Percentiles rank a stretch among this genome's conserved stretches.
Evolutionary conservation across 2,329 filamentous ascomycete genomes (phyloP).

Genomic region (Diplodia corticola): DNA sequence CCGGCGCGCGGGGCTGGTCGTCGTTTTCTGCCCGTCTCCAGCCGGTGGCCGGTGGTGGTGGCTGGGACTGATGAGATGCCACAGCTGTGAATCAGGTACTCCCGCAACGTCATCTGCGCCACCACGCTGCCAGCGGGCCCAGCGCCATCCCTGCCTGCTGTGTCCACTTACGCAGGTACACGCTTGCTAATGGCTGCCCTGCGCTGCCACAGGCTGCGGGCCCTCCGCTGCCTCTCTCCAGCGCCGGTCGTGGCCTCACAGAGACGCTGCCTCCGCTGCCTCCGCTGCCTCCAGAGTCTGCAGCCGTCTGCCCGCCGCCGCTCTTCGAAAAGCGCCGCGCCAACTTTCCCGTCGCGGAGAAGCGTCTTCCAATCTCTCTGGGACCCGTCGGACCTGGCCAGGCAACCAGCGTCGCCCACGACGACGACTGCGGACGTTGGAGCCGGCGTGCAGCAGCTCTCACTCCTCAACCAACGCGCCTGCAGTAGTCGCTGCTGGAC

Average conservation of each 20-base stretch:
- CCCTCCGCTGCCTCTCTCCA: neutral
- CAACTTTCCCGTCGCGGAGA: neutral
- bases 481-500: neutral
- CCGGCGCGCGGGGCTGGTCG: neutral
- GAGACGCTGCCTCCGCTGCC: neutral
- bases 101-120: constrained; percentile 9
- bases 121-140: neutral
- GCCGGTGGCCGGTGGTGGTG: neutral
- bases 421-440: neutral
- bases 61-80: neutral
- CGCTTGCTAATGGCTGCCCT: neutral
- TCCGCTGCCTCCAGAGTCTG: neutral
- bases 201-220: neutral
- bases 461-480: neutral
- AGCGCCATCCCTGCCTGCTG: neutral
- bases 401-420: constrained; percentile 12
- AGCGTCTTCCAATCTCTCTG: neutral
- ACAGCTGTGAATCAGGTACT: neutral
- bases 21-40: neutral
- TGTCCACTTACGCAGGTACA: constrained; percentile 7
- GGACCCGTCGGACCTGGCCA: neutral
- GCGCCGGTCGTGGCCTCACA: neutral
- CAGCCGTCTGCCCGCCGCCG: neutral
- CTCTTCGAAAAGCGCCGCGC: neutral
- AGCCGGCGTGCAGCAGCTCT: neutral